A percentile compares a stretch with the other conserved stretches of the same genome.
phyloP scores from a whole-genome alignment of 768 basidiomycete genomes.

The Boletus rubroflammeus region DNA sequence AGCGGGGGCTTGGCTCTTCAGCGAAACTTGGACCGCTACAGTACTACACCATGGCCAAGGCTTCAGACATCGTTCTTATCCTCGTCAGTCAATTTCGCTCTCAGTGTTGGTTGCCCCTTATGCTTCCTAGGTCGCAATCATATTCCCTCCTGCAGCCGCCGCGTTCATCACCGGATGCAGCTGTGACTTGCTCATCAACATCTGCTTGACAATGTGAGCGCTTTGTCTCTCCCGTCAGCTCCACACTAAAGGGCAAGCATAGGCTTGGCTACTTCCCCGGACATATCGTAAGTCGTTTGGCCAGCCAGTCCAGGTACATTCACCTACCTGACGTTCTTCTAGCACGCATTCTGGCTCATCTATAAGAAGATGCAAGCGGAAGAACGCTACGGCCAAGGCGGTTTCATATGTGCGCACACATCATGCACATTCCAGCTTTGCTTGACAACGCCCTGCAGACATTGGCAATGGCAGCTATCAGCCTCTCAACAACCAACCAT shows the following conservation, averaged over 20 bases:
- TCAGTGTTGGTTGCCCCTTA: neutral
- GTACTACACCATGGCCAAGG: conserved; percentile 42
- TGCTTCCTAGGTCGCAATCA: conserved; percentile 58
- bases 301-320: neutral
- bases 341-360: conserved; percentile 88
- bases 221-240: neutral
- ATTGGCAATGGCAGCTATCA: conserved; percentile 38
- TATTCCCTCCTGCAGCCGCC: conserved; percentile 81
- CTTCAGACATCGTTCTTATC: conserved; percentile 77
- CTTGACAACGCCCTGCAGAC: conserved; percentile 23
- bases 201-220: conserved; percentile 69
- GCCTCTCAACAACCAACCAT: conserved; percentile 22
- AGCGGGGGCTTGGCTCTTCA: neutral
- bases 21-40: neutral
- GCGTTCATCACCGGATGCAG: conserved; percentile 77
- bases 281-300: conserved; percentile 38
- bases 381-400: conserved; percentile 73
- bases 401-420: conserved; percentile 65
- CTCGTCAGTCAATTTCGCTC: conserved; percentile 44
- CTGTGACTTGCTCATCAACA: conserved; percentile 84
- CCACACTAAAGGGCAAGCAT: conserved; percentile 1
- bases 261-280: conserved; percentile 80
- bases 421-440: neutral
- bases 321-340: neutral
- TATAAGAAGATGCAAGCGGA: conserved; percentile 89